Conservation (phyloP, 1,284 basidiomycete species). For the Irpex sp. region DNA sequence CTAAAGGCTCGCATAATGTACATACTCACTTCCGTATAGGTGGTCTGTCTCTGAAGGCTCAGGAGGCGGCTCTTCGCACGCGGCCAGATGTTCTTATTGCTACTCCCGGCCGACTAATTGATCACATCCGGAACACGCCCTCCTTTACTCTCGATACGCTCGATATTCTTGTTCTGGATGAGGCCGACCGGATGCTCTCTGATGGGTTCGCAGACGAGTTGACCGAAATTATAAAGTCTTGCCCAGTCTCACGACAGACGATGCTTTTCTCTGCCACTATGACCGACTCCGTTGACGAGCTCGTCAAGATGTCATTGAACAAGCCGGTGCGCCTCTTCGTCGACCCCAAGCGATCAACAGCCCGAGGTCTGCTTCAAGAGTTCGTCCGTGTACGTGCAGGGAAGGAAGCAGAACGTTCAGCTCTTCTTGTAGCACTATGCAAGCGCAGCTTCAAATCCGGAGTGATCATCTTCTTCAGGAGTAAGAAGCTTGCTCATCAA, state of each 20-base stretch:
- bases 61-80: constrained; percentile 81
- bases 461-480: constrained; percentile 92
- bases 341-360: constrained; percentile 88
- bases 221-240: constrained; percentile 88
- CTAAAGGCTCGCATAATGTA: background rate
- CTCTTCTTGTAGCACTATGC: constrained; percentile 82
- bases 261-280: constrained; percentile 99
- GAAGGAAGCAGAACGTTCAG: constrained; percentile 79
- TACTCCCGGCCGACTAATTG: constrained; percentile 94
- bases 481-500: constrained; percentile 96
- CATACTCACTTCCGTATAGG: constrained; percentile 39
- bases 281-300: constrained; percentile 93
- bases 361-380: constrained; percentile 90
- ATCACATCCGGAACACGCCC: constrained; percentile 94
- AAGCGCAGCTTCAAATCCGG: constrained; percentile 82
- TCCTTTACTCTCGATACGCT: constrained; percentile 92
- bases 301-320: constrained; percentile 88
- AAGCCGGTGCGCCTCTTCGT: constrained; percentile 94
- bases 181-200: constrained; percentile 97
- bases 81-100: constrained; percentile 93
- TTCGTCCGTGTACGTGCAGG: constrained; percentile 86
- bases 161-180: constrained; percentile 93
- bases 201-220: constrained; percentile 98
- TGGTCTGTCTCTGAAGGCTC: constrained; percentile 88
- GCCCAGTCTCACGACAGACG: constrained; percentile 88